A percentile compares a stretch with the other conserved stretches of the same genome.
Conservation (phyloP, 495 filamentous ascomycete genomes). For the Penicillium verhagenii region DNA sequence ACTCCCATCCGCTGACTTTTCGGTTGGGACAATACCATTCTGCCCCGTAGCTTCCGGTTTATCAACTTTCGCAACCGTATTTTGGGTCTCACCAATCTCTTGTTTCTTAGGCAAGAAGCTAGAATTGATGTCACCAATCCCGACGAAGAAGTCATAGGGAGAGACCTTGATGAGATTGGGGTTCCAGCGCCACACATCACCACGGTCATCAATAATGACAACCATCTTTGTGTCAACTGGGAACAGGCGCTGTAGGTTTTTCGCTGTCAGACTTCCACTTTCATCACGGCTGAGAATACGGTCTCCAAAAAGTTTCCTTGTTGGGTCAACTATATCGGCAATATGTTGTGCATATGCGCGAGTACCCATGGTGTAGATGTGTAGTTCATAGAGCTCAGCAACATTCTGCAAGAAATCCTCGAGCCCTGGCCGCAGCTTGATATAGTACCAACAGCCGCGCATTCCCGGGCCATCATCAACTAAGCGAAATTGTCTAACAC, state of each 20-base stretch:
- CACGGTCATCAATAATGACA: conserved; percentile 95
- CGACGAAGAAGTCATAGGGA: conserved; percentile 96
- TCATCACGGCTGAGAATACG: conserved; percentile 95
- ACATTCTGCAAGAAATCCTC: conserved; percentile 78
- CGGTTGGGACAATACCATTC: conserved; percentile 35
- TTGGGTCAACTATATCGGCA: conserved; percentile 88
- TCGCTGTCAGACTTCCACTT: conserved; percentile 86
- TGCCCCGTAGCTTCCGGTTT: conserved; percentile 26
- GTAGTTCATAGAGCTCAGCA: conserved; percentile 82
- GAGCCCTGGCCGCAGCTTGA: conserved; percentile 94
- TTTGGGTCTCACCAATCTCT: conserved; percentile 55
- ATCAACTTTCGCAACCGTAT: conserved; percentile 14
- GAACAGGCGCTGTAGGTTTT: conserved; percentile 88
- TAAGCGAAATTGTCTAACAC: conserved; percentile 83
- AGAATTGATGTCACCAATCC: conserved; percentile 98
- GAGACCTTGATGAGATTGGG: conserved; percentile 92
- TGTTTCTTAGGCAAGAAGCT: conserved; percentile 90
- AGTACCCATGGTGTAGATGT: conserved; percentile 99
- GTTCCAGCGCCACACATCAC: conserved; percentile 96
- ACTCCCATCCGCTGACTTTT: conserved; percentile 24
- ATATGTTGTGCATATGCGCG: conserved; percentile 90
- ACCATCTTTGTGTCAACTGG: conserved; percentile 99
- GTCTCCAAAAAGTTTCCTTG: conserved; percentile 86
- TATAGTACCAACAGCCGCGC: conserved; percentile 87
- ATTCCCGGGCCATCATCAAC: conserved; percentile 75